Base-by-base conservation (phyloP, 164 flowering plant species). In the Macadamia integrifolia region DNA sequence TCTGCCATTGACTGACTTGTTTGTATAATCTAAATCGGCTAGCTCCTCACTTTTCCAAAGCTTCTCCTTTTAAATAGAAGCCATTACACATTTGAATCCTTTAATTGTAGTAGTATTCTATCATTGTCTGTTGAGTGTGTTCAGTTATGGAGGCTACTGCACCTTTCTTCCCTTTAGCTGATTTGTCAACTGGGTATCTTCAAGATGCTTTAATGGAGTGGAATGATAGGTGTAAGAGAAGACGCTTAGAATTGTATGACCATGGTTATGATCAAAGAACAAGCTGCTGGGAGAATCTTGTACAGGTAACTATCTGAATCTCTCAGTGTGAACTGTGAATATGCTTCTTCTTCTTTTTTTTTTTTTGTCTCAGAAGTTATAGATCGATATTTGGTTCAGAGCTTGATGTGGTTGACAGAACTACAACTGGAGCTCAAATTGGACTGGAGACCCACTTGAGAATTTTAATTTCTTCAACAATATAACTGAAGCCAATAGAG, bases 151-250 rank as follows among this genome's bases (percentile, higher is more conserved):
- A 79, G 61, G 68, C 68, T 46, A 61, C 50, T 50, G 49, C 72
- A 30, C 69, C 74, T 12, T 67, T 62, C n/a, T 65, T 65, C 66
- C 23, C 23, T 23, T 74, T 80, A 11, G 73, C 72, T 50, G 83
- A 82, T 80, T 61, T 66, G 48, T 84, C 91, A 2, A 83, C 86
- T 0, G 95, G 95, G 17, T 89, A 89, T 63, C 69, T 89, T 9
- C 76, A 89, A 68, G 95, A 89, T 49, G 95, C 86, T 30, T 70
- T 89, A 72, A 44, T 83, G 18, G 84, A 86, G 59, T 84, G 80
- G 73, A 75, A 66, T 14, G 78, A 77, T 60, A 73, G 68, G 6
- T 68, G 81, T 5, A 89, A 89, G 72, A 68, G 89, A 58, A 65
- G 87, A 12, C 80, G 85, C 3, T 64, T 84, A 71, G 12, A 56